Evolutionary conservation across 1,284 basidiomycete genomes (phyloP), one percentile per base, ranked within the genome.

Genomic region (Inonotus obliquus): DNA sequence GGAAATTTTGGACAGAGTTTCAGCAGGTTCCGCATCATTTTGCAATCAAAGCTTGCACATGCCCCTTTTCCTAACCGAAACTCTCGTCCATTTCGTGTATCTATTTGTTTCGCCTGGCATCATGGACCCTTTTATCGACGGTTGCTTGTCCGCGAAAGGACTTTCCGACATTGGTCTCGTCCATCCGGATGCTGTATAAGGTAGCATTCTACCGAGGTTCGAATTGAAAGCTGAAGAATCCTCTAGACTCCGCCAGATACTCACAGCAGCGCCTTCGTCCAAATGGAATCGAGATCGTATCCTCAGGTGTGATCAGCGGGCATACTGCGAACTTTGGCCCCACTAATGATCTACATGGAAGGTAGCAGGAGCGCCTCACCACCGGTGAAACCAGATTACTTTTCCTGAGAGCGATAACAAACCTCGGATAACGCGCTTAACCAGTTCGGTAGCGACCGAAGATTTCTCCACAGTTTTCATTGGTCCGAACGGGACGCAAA

Each of bases 11-110:
- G 23, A n/a, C 48, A 23, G 23, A 49, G 48, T 49, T 49, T 49
- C 23, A 49, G 27, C 51, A 11, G 11, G 27, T 17, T 52, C 17
- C 48, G 27, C 32, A 32, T 35, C 25, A 52, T 52, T 35, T 35
- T 52, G 29, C 32, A 49, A 52, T 52, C 51, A 52, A 52, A 52
- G 32, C 47, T 52, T 52, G 51, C 51, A 52, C 51, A 52, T 52
- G 51, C 27, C 51, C 51, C n/a, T 27, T 32, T 52, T 52, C 41
- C 51, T 52, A 52, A 27, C 27, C 51, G 51, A 52, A 52, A 52
- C 51, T 52, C 47, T 49, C 19, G n/a, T 19, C 21, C 51, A 52
- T 32, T 32, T 52, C 9, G 29, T 52, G 23, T 49, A 49, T 49
- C 25, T 29, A 49, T 17, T 37, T 52, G 9, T 29, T 17, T 35